Evolutionary conservation across 208 protist species (phyloP).

Genomic region (Endotrypanum monterogeii): DNA sequence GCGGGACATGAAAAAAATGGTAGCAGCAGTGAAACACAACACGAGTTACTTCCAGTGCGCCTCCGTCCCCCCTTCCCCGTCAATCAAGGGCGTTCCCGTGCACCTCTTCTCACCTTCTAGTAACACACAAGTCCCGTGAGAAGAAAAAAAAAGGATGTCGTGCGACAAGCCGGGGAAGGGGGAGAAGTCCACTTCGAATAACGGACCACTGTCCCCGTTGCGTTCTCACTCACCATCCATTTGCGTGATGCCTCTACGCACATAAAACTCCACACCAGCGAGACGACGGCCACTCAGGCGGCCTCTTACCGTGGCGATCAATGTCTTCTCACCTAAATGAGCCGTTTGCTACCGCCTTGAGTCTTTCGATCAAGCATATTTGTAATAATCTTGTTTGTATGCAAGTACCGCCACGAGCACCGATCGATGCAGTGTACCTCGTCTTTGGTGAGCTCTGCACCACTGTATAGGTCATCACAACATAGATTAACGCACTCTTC

Average conservation of each 20-base stretch:
- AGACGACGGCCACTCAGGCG: background rate
- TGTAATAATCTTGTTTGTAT: conserved; percentile 69
- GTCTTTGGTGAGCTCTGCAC: conserved; percentile 61
- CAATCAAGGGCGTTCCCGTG: no score
- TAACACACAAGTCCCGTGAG: no score
- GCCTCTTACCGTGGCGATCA: no score
- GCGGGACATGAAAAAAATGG: background rate
- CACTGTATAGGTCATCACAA: conserved; percentile 61
- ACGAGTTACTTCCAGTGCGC: background rate
- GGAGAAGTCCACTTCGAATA: no score
- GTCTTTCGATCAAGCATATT: conserved; percentile 50
- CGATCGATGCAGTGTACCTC: conserved; percentile 88
- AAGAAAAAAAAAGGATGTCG: no score
- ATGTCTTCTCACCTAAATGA: background rate
- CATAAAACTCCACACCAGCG: background rate
- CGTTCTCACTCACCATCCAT: background rate
- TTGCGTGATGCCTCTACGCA: background rate
- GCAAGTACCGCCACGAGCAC: conserved; percentile 81
- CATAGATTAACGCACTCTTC: conserved; percentile 87
- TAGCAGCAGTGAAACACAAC: background rate
- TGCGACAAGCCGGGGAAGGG: no score
- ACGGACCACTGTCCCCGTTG: no score
- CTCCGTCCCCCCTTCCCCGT: background rate
- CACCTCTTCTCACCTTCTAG: no score
- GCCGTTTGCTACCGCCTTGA: conserved; percentile 32